phyloP scores from a whole-genome alignment of 768 basidiomycete genomes.

The Leccinum variicolor region DNA sequence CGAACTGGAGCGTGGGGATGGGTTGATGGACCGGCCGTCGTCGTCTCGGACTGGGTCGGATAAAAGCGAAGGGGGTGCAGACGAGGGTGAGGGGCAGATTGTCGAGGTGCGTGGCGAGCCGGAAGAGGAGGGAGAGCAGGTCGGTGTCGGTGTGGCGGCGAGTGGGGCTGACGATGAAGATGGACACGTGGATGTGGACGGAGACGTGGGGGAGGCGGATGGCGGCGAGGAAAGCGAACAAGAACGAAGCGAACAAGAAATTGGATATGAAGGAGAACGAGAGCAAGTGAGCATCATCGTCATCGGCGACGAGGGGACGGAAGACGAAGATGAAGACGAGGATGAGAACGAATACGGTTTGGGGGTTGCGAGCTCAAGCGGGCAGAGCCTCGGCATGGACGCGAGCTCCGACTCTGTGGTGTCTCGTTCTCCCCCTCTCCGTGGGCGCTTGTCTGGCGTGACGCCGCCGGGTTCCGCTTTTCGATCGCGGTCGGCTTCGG shows the following conservation, averaged over 20 bases:
- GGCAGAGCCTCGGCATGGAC: background rate
- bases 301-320: background rate
- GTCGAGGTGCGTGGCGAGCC: background rate
- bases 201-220: too few relatives aligned
- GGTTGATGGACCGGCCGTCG: background rate
- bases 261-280: background rate
- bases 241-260: background rate
- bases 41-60: background rate
- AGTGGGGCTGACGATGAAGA: conserved; percentile 13
- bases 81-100: background rate
- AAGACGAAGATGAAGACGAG: background rate
- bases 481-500: conserved; percentile 5
- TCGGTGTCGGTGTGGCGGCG: conserved; percentile 12
- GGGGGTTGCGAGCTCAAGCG: background rate
- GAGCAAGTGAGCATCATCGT: background rate
- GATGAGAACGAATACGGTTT: background rate
- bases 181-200: background rate
- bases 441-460: background rate
- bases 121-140: conserved; percentile 1
- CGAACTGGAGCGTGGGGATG: background rate
- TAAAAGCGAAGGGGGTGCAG: background rate
- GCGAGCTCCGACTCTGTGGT: background rate
- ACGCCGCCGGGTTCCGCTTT: background rate
- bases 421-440: background rate
- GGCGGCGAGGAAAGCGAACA: background rate